Percentiles rank a stretch among this genome's conserved stretches.
Evolutionary conservation across 2,329 filamentous ascomycete species (phyloP).

Genomic region (Magnaporthiopsis incrustans): DNA sequence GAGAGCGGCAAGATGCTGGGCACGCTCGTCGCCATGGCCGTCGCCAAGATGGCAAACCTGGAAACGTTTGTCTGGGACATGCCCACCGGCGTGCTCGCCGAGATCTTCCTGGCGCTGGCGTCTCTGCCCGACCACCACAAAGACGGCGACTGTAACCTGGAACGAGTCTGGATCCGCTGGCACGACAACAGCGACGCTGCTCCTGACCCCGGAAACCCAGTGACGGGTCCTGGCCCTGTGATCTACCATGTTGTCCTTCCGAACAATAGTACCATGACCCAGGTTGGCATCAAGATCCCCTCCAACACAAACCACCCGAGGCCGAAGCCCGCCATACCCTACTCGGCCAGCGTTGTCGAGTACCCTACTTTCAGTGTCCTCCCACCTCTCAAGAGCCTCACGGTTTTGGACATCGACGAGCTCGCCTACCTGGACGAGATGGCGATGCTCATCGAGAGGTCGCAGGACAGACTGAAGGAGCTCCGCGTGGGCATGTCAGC

Average conservation of each 20-base stretch:
- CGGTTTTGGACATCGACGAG: slow-evolving; percentile 75
- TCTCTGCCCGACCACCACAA: slow-evolving; percentile 57
- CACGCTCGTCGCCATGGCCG: slow-evolving; percentile 67
- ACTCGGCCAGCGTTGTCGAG: slow-evolving; percentile 55
- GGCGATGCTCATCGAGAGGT: slow-evolving; percentile 66
- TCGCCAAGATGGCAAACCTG: slow-evolving; percentile 74
- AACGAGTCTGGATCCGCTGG: slow-evolving; percentile 74
- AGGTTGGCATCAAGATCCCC: slow-evolving; percentile 31
- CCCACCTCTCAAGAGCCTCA: slow-evolving; percentile 65
- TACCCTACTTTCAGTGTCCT: slow-evolving; percentile 74
- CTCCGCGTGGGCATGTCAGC: slow-evolving; percentile 64
- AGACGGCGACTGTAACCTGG: slow-evolving; percentile 56
- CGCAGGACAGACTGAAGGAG: slow-evolving; percentile 57
- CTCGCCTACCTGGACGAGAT: slow-evolving; percentile 78
- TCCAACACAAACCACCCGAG: slow-evolving; percentile 20
- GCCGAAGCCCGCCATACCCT: slow-evolving; percentile 32
- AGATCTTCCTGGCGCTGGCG: slow-evolving; percentile 72
- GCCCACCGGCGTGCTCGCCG: slow-evolving; percentile 74
- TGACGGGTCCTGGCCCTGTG: not conserved
- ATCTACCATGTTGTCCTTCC: slow-evolving; percentile 17
- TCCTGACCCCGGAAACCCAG: not conserved
- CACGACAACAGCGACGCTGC: slow-evolving; percentile 58
- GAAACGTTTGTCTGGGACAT: slow-evolving; percentile 85
- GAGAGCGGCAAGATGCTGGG: slow-evolving; percentile 86
- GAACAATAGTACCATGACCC: slow-evolving; percentile 29